phyloP scores from a whole-genome alignment of 2,329 filamentous ascomycete species.

The Aspergillus felis region DNA sequence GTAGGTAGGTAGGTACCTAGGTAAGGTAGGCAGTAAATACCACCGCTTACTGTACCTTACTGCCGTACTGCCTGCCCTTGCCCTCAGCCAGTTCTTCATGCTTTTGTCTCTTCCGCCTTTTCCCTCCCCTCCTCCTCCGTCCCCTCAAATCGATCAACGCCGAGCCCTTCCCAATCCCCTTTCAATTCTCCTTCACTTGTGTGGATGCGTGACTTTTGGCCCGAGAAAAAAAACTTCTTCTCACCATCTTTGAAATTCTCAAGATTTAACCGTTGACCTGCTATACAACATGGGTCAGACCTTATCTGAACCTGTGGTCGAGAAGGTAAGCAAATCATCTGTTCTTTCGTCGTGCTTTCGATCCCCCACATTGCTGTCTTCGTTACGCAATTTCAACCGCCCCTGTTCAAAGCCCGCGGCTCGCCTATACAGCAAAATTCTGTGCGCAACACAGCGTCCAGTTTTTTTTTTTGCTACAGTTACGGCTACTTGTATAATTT shows the following conservation, averaged over 20 bases:
- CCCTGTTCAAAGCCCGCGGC: slow-evolving; percentile 3
- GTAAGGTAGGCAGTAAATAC: background rate
- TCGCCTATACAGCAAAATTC: background rate
- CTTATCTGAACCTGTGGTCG: slow-evolving; percentile 95
- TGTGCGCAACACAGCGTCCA: background rate
- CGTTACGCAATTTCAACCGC: slow-evolving; percentile 17
- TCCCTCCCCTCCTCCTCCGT: slow-evolving; percentile 17
- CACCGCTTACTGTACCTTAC: background rate
- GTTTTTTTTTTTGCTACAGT: background rate
- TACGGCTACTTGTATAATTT: background rate
- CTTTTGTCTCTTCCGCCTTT: slow-evolving; percentile 23
- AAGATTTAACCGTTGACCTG: slow-evolving; percentile 19
- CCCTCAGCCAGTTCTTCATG: slow-evolving; percentile 12
- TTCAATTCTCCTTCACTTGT: slow-evolving; percentile 6
- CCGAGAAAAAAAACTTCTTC: background rate
- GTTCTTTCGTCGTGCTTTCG: slow-evolving; percentile 18
- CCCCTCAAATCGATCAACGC: slow-evolving; percentile 15
- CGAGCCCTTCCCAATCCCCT: slow-evolving; percentile 6
- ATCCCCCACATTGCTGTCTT: slow-evolving; percentile 24
- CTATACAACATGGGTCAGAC: slow-evolving; percentile 85
- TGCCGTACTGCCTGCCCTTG: background rate
- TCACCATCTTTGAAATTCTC: slow-evolving; percentile 2
- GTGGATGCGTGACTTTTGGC: slow-evolving; percentile 10
- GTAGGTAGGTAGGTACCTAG: background rate
- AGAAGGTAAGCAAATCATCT: slow-evolving; percentile 70